Base-by-base conservation (phyloP, 805 yeast species). In the Peterozyma toletana region DNA sequence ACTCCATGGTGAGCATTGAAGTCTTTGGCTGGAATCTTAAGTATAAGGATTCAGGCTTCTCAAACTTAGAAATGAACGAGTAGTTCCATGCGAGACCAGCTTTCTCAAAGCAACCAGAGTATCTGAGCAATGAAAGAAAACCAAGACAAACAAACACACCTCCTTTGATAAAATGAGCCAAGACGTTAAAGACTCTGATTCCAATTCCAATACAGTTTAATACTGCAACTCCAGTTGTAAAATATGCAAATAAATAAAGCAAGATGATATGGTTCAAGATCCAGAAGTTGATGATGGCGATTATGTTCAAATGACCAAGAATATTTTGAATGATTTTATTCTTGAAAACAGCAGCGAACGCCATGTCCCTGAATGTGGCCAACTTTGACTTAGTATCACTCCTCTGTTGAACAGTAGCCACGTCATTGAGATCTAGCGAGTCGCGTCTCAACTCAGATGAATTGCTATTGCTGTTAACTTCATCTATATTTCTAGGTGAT, bases 151-250 rank as follows among this genome's bases (percentile, higher is more conserved):
- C 71, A 58, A 91, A 91, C 2, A 91, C 93, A 21, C 91, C 93
- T 48, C 99, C 99, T 63, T 91, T 91, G 61, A 91, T 91, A 73
- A 88, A 87, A 63, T 91, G 99, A 1, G 99, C 99, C 45, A 91
- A 71, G 42, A 91, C 62, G 53, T 87, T 88, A 67, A 87, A 91
- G 11, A 90, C 82, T 16, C 68, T 68, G 11, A 53, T 57, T 3
- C 79, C 90, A 61, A 76, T 64, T 35, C 96, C 98, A 54, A 89
- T 62, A 35, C 82, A 57, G 43, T 74, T 76, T 37, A 86, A 84
- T 5, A 84, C 80, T 6, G 88, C 86, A 30, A 80, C 56, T 43
- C 80, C 81, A 11, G 73, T 66, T 41, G 68, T 62, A 14, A 82
- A 54, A 55, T 86, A 80, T 27, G 75, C 67, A 43, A 80, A 66